A percentile compares a stretch with the other conserved stretches of the same genome.
Evolutionary conservation across 164 flowering plant genomes (phyloP).

Genomic region (Aristolochia fimbriata): DNA sequence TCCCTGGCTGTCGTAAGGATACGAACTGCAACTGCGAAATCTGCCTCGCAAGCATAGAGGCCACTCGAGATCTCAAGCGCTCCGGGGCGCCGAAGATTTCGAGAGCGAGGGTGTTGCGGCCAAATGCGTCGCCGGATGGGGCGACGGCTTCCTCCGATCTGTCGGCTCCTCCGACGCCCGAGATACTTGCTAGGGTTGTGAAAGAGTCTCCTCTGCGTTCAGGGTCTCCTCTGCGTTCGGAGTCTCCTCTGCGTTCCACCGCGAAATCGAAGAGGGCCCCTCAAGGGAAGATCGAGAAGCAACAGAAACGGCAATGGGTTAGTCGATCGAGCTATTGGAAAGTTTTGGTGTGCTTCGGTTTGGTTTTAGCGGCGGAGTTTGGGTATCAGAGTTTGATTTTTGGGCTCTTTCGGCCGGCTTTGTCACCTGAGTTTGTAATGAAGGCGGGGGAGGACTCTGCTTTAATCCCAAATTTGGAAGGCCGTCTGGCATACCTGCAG

Average conservation of each 20-base stretch:
- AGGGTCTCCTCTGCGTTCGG: slow-evolving; percentile 17
- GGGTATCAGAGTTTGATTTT: slow-evolving; percentile 32
- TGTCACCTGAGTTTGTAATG: slow-evolving; percentile 35
- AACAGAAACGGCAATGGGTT: neutral
- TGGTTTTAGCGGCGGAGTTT: slow-evolving; percentile 30
- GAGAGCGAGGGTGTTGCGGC: slow-evolving; percentile 34
- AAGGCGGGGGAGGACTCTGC: slow-evolving; percentile 26
- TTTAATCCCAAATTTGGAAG: slow-evolving; percentile 28
- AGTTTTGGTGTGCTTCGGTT: slow-evolving; percentile 20
- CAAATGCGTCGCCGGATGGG: slow-evolving; percentile 12
- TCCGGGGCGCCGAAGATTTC: slow-evolving; percentile 42
- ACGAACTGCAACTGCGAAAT: slow-evolving; percentile 77
- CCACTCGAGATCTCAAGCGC: slow-evolving; percentile 79
- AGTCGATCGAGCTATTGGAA: slow-evolving; percentile 11
- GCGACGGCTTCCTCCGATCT: neutral
- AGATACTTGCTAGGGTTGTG: too few species aligned
- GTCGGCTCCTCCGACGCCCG: too few species aligned
- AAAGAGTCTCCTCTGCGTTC: slow-evolving; percentile 15
- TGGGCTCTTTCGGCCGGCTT: slow-evolving; percentile 23
- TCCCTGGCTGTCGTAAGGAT: slow-evolving; percentile 72
- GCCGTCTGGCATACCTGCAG: slow-evolving; percentile 32
- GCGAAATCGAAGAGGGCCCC: slow-evolving; percentile 17
- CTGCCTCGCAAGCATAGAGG: slow-evolving; percentile 74
- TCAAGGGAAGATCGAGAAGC: neutral
- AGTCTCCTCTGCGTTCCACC: slow-evolving; percentile 19